A percentile compares a stretch with the other conserved stretches of the same genome.
Conservation (phyloP, 2,329 filamentous ascomycete species). For the Neoarthrinium moseri region DNA sequence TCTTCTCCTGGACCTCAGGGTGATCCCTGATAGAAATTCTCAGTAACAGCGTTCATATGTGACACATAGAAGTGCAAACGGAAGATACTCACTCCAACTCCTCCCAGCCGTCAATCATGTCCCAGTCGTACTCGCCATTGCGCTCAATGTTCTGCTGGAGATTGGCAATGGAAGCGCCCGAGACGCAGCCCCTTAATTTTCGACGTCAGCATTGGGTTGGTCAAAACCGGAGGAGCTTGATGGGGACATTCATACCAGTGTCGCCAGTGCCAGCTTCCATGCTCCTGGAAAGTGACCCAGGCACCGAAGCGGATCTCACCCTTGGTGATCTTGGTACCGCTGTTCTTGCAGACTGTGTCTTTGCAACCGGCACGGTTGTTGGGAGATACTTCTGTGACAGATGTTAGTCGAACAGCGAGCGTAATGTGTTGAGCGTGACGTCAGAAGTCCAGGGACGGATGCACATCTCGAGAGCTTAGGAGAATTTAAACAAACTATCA, state of each 20-base stretch:
- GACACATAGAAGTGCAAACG: constrained; percentile 9
- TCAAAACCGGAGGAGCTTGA: constrained; percentile 7
- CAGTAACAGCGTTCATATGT: constrained; percentile 3
- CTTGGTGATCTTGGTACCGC: constrained; percentile 69
- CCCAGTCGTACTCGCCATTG: constrained; percentile 55
- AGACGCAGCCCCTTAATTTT: constrained; percentile 78
- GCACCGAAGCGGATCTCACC: constrained; percentile 75
- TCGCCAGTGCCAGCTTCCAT: constrained; percentile 72
- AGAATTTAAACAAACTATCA: not conserved
- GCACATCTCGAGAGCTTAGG: no score
- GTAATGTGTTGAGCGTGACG: constrained; percentile 15
- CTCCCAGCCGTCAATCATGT: constrained; percentile 77
- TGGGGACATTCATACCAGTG: constrained; percentile 68
- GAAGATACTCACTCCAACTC: constrained; percentile 56
- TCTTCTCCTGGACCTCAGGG: constrained; percentile 68
- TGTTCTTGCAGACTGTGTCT: constrained; percentile 70
- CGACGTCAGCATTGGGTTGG: not conserved
- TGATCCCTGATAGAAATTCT: constrained; percentile 35
- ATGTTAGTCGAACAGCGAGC: no score
- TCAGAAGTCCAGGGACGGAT: no score
- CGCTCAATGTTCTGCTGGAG: constrained; percentile 55
- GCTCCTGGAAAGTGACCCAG: constrained; percentile 63
- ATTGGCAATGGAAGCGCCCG: constrained; percentile 69
- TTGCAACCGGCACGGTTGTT: constrained; percentile 74
- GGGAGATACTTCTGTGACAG: constrained; percentile 71